Base-by-base conservation (phyloP, 768 basidiomycete genomes). In the Boletus insuetus region DNA sequence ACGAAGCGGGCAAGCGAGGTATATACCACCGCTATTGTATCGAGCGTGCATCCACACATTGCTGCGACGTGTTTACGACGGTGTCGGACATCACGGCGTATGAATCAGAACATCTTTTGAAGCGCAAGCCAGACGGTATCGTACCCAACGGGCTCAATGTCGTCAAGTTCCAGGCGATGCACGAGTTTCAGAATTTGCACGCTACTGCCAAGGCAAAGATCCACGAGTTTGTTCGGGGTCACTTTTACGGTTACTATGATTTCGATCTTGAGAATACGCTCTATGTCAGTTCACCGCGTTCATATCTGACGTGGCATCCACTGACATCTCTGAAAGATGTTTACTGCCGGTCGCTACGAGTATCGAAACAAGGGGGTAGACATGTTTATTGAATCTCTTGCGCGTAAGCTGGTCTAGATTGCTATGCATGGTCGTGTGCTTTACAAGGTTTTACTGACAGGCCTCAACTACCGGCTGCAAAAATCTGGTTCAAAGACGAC, bases 301-400 rank as follows among this genome's bases (percentile, higher is more conserved):
- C 10, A 44, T 51, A 20, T 46, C 14, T 29, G 11, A 44, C 39
- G 17, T 55, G 13, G 16, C 37, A 51, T 45, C 29, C 8, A 11
- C 62, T 64, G 34, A 57, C 41, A 6, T 46, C 12, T 38, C 34
- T 42, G 17, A 52, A 68, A 97, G 91, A 86, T 98, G 83, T 99
- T 99, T 75, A 98, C 94, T 16, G 97, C 97, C n/a, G 97, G 97
- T 40, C 85, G 97, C 42, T 99, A 99, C 73, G 97, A 99, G 72
- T 99, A 97, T 73, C 82, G 97, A 40, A 99, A 99, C 79, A 99
- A 99, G 77, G 97, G 97, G 53, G 94, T 98, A 31, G 97, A 99
- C 69, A 97, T 99, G 96, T 99, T 98, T 71, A 96, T 99, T 62
- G 97, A 99, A 74, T 82, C 89, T 17, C 84, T 99, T 53, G 97